Base-by-base conservation (phyloP, 164 flowering plant genomes). In the Aristolochia contorta region DNA sequence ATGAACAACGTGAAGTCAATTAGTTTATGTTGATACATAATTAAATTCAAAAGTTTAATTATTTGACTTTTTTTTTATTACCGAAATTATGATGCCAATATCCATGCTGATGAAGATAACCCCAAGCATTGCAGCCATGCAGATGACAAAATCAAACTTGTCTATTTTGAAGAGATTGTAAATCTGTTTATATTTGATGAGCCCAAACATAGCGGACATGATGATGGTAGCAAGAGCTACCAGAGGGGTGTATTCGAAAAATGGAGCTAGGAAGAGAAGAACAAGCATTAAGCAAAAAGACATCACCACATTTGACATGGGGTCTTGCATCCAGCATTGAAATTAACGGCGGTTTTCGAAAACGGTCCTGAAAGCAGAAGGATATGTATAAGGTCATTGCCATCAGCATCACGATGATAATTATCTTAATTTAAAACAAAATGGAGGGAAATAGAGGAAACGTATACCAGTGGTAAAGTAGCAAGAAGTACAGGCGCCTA, bases 161-260 rank as follows among this genome's bases (percentile, higher is more conserved):
- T 93, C 97, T 1, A 86, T 79, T 61, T 84, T 80, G 66, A 55
- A 84, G 21, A 88, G 77, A 47, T 67, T 86, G 59, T 68, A 69
- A 9, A 65, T 71, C 63, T 81, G 84, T 8, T 85, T 71, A 12
- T 80, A 82, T 12, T 88, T 72, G 16, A 93, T 80, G 43, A 93
- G 85, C 0, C 97, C 97, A 5, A 93, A 52, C 96, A 93, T 88
- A 13, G 97, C 97, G 1, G 89, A 71, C 66, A 81, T 84, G 64
- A 94, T 88, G 62, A 91, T 87, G 25, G 99, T 89, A 0, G 97
- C 82, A 9, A 94, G 85, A 7, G 79, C 91, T 0, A 94, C 99
- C 0, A 78, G 81, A 58, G 99, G 99, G 0, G 99, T 94, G 80
- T 90, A 81, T 21, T 79, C 69, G 51, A 90, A 94, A 33, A 83